Conservation (phyloP, 2,329 filamentous ascomycete species). For the Didymellaceae sp. region DNA sequence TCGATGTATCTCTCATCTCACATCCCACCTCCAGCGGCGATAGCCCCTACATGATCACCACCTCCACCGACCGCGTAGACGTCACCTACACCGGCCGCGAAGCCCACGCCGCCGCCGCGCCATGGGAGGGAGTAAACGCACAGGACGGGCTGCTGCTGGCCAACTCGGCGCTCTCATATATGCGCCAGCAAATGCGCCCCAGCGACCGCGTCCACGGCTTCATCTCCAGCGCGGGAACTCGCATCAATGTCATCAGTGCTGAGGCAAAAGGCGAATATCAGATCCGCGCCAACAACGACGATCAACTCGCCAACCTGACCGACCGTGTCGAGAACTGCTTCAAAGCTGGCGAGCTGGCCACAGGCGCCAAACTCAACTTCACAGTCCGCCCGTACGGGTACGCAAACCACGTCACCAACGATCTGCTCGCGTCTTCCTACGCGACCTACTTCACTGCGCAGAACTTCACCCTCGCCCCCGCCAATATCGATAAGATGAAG, state of each 20-base stretch:
- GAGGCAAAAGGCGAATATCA: constrained; percentile 15
- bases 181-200: constrained; percentile 22
- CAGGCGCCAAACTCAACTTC: constrained; percentile 19
- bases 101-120: constrained; percentile 41
- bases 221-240: constrained; percentile 16
- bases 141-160: constrained; percentile 27
- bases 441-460: constrained; percentile 9
- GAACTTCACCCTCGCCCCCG: background rate
- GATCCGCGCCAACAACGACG: constrained; percentile 20
- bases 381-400: constrained; percentile 22
- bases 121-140: constrained; percentile 39
- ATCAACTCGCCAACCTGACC: constrained; percentile 11
- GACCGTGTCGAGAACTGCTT: constrained; percentile 20
- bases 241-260: constrained; percentile 21
- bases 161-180: constrained; percentile 20
- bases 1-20: constrained; percentile 38
- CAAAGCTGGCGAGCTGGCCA: constrained; percentile 19
- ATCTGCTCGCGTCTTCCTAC: constrained; percentile 17
- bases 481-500: constrained; percentile 8
- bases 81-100: constrained; percentile 20
- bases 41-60: constrained; percentile 58
- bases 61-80: constrained; percentile 19
- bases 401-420: constrained; percentile 19
- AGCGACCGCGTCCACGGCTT: constrained; percentile 27
- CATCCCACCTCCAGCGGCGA: constrained; percentile 50